A percentile compares a stretch with the other conserved stretches of the same genome.
Evolutionary conservation across 331 rosid genomes (phyloP).

Genomic region (Quercus tomentella): DNA sequence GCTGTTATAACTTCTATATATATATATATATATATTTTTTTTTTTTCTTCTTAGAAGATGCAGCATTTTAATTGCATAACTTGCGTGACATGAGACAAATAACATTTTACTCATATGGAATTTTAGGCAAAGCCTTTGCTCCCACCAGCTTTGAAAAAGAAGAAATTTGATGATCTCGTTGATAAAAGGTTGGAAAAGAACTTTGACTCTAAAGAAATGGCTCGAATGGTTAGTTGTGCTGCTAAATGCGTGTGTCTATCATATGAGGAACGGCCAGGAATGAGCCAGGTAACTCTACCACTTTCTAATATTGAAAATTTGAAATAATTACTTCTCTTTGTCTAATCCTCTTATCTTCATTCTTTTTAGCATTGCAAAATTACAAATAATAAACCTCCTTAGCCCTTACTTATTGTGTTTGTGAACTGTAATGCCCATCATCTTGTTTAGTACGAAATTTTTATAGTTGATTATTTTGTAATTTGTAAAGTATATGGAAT

Average conservation of each 20-base stretch:
- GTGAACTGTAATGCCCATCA: neutral
- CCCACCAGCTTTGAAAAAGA: slow-evolving; percentile 32
- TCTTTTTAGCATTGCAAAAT: neutral
- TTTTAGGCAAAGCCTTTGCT: slow-evolving; percentile 52
- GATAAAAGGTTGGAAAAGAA: slow-evolving; percentile 37
- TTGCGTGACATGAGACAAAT: neutral
- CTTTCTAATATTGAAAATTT: neutral
- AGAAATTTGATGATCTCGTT: slow-evolving; percentile 31
- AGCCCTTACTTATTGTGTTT: neutral
- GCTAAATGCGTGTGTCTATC: slow-evolving; percentile 48
- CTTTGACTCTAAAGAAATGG: slow-evolving; percentile 33
- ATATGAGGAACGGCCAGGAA: slow-evolving; percentile 37
- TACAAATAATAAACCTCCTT: neutral
- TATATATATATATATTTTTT: too few species aligned
- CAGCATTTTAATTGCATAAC: neutral
- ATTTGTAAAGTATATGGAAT: neutral
- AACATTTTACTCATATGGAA: neutral
- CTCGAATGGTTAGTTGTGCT: slow-evolving; percentile 39
- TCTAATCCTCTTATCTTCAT: neutral
- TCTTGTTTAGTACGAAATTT: neutral
- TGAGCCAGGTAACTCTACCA: slow-evolving; percentile 42
- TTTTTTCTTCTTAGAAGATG: too few species aligned
- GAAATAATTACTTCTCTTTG: neutral
- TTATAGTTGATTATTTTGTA: neutral
- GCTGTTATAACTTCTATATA: too few species aligned